Evolutionary conservation across 139 green algal genomes (phyloP).

Genomic region (Dunaliella sp.): DNA sequence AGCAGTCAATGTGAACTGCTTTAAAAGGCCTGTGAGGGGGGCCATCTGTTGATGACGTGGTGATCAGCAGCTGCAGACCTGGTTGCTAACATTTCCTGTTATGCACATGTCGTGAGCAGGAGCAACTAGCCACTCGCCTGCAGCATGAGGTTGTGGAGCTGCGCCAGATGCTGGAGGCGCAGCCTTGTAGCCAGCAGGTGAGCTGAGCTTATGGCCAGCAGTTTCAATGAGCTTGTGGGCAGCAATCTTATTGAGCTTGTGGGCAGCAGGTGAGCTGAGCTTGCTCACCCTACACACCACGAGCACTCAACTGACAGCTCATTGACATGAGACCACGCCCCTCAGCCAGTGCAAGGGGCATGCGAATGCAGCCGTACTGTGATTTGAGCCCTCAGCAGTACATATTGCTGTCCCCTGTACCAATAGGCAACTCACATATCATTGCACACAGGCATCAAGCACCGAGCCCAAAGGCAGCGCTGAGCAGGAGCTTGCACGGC

Average conservation of each 20-base stretch:
- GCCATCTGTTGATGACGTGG: neutral
- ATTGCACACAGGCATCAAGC: too few species aligned
- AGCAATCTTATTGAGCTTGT: neutral
- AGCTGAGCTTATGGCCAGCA: neutral
- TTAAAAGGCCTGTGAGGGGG: neutral
- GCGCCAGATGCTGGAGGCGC: neutral
- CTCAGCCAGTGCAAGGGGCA: neutral
- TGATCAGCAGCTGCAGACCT: neutral
- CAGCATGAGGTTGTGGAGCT: neutral
- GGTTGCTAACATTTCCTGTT: neutral
- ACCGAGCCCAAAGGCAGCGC: neutral
- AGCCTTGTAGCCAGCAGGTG: neutral
- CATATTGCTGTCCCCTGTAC: too few species aligned
- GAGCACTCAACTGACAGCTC: neutral
- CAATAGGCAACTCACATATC: too few species aligned
- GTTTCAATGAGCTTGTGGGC: neutral
- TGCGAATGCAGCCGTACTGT: neutral
- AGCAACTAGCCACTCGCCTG: neutral
- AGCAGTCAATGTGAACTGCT: neutral
- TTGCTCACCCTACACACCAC: neutral
- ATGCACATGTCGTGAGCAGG: neutral
- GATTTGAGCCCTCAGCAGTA: too few species aligned
- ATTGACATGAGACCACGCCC: neutral
- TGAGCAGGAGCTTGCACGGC: neutral
- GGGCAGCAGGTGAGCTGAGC: neutral